Conservation (phyloP, 805 yeast species). For the Maudiozyma bulderi region DNA sequence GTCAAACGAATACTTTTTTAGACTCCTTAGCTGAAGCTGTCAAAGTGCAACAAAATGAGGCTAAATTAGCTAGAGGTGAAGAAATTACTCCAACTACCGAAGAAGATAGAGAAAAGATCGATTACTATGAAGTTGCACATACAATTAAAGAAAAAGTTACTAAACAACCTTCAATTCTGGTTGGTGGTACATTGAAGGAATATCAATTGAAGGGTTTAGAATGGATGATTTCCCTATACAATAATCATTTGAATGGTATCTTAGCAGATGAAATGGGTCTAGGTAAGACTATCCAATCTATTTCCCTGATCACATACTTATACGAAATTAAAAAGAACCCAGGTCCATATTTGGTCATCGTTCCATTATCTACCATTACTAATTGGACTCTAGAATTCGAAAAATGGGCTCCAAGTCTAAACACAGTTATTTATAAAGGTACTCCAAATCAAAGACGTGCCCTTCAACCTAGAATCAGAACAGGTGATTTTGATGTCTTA, state of each 20-base stretch:
- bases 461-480: conserved; percentile 52
- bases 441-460: conserved; percentile 61
- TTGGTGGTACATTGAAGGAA: conserved; percentile 74
- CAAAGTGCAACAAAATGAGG: conserved; percentile 55
- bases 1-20: conserved; percentile 69
- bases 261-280: conserved; percentile 99
- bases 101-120: conserved; percentile 58
- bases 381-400: conserved; percentile 83
- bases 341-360: conserved; percentile 70
- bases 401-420: conserved; percentile 78
- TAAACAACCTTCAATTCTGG: conserved; percentile 57
- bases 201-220: conserved; percentile 88
- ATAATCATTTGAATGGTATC: conserved; percentile 93
- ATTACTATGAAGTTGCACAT: conserved; percentile 78
- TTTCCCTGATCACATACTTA: conserved; percentile 62
- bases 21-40: conserved; percentile 75
- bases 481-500: conserved; percentile 65
- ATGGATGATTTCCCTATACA: conserved; percentile 97
- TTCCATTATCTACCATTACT: conserved; percentile 74
- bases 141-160: conserved; percentile 55
- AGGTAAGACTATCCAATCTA: conserved; percentile 88
- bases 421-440: conserved; percentile 68
- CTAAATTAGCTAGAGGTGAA: conserved; percentile 25
- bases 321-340: conserved; percentile 55
- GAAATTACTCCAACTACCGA: conserved; percentile 31